These are phyloP conservation scores for Hypericum androsaemum DNA, from an alignment of 345 rosid species.

Conservation along the genomic window DNA sequence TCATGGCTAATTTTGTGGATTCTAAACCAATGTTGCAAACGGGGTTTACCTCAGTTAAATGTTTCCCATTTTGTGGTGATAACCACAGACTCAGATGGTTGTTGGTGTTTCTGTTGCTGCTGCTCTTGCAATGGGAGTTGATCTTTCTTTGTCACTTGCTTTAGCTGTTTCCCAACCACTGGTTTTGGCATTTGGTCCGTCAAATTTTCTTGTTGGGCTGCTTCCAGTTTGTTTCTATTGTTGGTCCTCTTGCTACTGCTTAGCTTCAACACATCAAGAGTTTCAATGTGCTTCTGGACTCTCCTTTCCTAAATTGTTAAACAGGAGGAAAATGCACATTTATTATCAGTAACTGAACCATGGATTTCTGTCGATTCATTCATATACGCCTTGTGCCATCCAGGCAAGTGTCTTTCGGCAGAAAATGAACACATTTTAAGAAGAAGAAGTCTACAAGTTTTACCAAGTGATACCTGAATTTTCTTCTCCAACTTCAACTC, in stretches of 20 bases:
- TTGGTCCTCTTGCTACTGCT: neutral
- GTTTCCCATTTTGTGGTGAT: slow-evolving; percentile 1
- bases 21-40: neutral
- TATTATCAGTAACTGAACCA: neutral
- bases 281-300: slow-evolving; percentile 2
- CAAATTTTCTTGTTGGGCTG: no score
- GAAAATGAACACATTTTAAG: neutral
- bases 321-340: neutral
- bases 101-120: no score
- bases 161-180: no score
- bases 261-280: neutral
- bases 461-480: neutral
- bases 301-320: neutral
- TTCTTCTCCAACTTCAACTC: neutral
- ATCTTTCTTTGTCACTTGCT: no score
- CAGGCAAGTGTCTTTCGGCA: no score
- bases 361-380: no score
- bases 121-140: no score
- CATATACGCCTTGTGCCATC: no score
- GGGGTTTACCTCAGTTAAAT: neutral
- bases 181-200: no score
- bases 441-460: neutral
- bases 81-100: neutral
- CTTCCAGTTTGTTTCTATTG: neutral
- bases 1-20: neutral